phyloP scores from a whole-genome alignment of 2,329 filamentous ascomycete genomes.

The Aaosphaeria arxii region DNA sequence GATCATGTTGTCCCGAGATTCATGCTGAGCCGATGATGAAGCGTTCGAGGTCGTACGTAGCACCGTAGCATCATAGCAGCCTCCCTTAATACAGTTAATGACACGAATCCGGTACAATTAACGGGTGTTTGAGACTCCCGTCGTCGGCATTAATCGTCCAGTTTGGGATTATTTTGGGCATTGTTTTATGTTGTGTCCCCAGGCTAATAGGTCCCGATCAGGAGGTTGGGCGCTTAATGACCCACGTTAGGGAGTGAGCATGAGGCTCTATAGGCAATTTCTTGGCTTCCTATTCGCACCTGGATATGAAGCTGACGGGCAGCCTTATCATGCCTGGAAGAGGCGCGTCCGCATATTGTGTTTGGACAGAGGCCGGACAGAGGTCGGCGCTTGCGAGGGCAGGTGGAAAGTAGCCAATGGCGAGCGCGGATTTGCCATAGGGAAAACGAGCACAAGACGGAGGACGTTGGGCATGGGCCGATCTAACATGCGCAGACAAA shows the following conservation, averaged over 20 bases:
- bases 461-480: slow-evolving; percentile 10
- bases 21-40: no score
- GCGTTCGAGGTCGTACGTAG: no score
- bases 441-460: no score
- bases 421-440: no score
- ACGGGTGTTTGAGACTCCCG: no score
- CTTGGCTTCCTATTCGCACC: not conserved
- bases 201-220: slow-evolving; percentile 21
- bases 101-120: no score
- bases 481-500: slow-evolving; percentile 7
- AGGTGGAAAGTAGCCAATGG: not conserved
- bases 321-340: slow-evolving; percentile 14
- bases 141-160: not conserved
- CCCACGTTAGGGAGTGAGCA: slow-evolving; percentile 15
- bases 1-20: no score
- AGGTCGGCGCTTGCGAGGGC: slow-evolving; percentile 29
- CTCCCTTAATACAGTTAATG: no score
- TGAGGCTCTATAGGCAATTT: slow-evolving; percentile 25
- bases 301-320: slow-evolving; percentile 1
- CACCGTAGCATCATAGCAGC: no score
- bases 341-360: slow-evolving; percentile 25
- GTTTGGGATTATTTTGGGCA: slow-evolving; percentile 33
- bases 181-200: slow-evolving; percentile 9
- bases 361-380: slow-evolving; percentile 8
- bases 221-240: slow-evolving; percentile 26